These are phyloP conservation scores for Globisporangium splendens DNA, from an alignment of 352 stramenopile species.

Conservation along the genomic window DNA sequence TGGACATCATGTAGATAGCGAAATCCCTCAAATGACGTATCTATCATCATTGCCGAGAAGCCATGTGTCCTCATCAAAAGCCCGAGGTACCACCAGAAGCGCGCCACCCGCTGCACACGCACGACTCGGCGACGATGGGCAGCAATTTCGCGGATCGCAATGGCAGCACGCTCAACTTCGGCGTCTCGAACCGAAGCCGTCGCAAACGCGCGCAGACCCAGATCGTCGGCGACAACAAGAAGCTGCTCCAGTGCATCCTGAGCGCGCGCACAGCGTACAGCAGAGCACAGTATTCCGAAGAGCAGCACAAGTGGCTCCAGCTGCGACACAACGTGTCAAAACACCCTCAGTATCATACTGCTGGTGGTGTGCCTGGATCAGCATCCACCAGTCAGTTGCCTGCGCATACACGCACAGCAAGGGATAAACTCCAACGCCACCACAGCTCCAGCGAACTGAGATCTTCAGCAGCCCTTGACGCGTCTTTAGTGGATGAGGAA, in stretches of 20 bases:
- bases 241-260: constrained; percentile 44
- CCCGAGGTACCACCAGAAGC: constrained; percentile 26
- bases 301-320: constrained; percentile 41
- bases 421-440: constrained; percentile 4
- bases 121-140: constrained; percentile 37
- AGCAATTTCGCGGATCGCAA: constrained; percentile 50
- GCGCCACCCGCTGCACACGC: constrained; percentile 48
- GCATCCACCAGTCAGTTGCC: too few relatives aligned
- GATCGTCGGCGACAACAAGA: constrained; percentile 52
- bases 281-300: constrained; percentile 24
- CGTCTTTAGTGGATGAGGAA: not conserved
- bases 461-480: not conserved
- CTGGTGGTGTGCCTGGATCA: not conserved
- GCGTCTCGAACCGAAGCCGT: constrained; percentile 7
- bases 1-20: not conserved
- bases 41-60: not conserved
- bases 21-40: too few relatives aligned
- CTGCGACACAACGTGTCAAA: constrained; percentile 34
- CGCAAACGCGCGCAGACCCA: constrained; percentile 31
- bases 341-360: constrained; percentile 17
- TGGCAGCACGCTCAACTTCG: constrained; percentile 18
- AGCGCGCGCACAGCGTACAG: constrained; percentile 41
- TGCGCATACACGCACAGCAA: too few relatives aligned
- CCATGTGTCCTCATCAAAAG: constrained; percentile 2
- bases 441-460: not conserved